Conservation (phyloP, 139 green algal genomes). For the Spirogloea muscicola region DNA sequence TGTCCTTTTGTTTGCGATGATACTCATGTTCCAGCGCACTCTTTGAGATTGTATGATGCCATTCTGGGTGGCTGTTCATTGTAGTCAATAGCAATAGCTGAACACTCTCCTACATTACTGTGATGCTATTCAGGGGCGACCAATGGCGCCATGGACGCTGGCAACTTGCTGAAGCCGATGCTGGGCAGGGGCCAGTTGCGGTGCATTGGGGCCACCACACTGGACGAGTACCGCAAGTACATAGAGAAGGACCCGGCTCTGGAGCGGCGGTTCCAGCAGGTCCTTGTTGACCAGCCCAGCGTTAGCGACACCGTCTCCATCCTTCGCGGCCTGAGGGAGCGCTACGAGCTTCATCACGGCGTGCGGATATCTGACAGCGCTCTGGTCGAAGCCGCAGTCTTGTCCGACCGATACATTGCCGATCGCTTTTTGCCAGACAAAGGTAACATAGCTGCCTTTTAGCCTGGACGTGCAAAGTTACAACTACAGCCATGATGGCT, state of each 20-base stretch:
- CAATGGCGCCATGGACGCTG: slow-evolving; percentile 86
- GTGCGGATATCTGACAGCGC: slow-evolving; percentile 91
- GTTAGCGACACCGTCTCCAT: slow-evolving; percentile 94
- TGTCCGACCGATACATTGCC: slow-evolving; percentile 92
- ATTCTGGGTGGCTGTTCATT: no score
- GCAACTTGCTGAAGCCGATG: slow-evolving; percentile 94
- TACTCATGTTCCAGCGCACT: no score
- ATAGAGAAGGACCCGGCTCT: slow-evolving; percentile 99
- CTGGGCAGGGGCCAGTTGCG: slow-evolving; percentile 90
- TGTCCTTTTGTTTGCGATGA: no score
- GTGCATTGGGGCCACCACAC: slow-evolving; percentile 94
- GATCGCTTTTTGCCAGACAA: slow-evolving; percentile 90
- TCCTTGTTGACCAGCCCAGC: slow-evolving; percentile 88
- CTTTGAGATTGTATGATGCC: no score
- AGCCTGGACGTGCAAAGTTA: no score
- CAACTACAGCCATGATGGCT: no score
- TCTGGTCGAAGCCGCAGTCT: slow-evolving; percentile 89
- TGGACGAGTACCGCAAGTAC: slow-evolving; percentile 98
- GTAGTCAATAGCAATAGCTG: no score
- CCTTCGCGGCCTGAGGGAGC: slow-evolving; percentile 87
- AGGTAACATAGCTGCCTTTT: no score
- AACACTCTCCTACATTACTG: no score
- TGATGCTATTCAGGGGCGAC: slow-evolving; percentile 31
- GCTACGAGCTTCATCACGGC: slow-evolving; percentile 97
- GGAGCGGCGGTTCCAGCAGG: slow-evolving; percentile 92